Evolutionary conservation across 2,329 filamentous ascomycete genomes (phyloP), one percentile per base, ranked within the genome.

Genomic region (Colletotrichum navitas): DNA sequence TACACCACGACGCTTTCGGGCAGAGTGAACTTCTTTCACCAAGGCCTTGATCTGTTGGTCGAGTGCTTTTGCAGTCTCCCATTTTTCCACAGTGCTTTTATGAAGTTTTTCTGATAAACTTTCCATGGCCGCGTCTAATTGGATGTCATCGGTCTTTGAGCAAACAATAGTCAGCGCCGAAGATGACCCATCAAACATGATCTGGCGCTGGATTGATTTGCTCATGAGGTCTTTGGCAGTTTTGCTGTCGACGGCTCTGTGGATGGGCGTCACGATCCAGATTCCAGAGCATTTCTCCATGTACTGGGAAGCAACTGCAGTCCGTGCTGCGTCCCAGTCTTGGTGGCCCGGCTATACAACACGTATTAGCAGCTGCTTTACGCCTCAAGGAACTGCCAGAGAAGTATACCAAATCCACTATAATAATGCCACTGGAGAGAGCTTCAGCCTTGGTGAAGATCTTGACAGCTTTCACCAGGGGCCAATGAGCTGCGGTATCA

Each of bases 231-330:
- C 84, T 63, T 88, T 87, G 0, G 89, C 88, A 1, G 86, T 84
- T 74, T 90, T 89, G 74, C 90, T 87, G 73, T 90, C 87, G 2
- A 91, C 87, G 1, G 87, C 87, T 24, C 89, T 81, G 54, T 83
- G 87, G 66, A 92, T 91, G 0, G 88, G 88, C 1, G 89, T 87
- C 16, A 90, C 86, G 59, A 91, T 87, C 88, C 88, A 91, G 1
- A 91, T 77, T 1, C 85, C 84, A 1, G 85, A 86, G 73, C 89
- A 91, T 68, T 86, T 82, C 75, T 91, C 87, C 79, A 91, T 86
- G 74, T 92, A 92, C 0, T 82, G 81, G 52, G 84, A 82, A 1
- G 89, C 88, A 26, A 91, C 85, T 3, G 87, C 85, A 47, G 86
- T 83, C 59, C 89, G 83, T 29, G 89, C 89, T 4, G 87, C 85